Conservation (phyloP, 768 basidiomycete species). For the Solioccasus polychromus region DNA sequence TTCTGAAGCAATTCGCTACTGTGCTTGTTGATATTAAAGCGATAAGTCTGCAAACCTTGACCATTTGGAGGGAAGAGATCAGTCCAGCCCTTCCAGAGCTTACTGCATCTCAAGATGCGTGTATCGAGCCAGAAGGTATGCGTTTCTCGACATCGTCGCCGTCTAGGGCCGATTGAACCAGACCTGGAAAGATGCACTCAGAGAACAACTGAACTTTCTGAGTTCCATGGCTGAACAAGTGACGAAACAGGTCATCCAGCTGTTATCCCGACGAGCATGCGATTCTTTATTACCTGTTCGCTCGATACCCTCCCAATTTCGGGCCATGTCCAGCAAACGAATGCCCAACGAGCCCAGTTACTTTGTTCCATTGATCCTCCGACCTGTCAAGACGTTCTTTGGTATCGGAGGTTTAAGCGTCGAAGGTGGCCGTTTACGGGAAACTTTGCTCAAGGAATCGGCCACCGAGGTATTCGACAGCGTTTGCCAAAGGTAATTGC, state of each 20-base stretch:
- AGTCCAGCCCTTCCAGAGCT: constrained; percentile 54
- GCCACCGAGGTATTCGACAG: constrained; percentile 66
- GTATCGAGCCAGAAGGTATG: constrained; percentile 50
- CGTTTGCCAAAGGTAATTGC: constrained; percentile 59
- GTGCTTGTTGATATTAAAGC: constrained; percentile 64
- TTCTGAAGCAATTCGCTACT: constrained; percentile 64
- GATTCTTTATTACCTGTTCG: constrained; percentile 83
- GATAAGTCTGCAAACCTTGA: constrained; percentile 49
- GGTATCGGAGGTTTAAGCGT: constrained; percentile 55
- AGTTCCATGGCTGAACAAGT: constrained; percentile 53
- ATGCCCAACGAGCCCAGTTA: constrained; percentile 78
- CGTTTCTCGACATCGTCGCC: constrained; percentile 1
- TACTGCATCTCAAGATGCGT: constrained; percentile 30
- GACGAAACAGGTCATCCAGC: constrained; percentile 60
- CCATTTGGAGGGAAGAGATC: constrained; percentile 71
- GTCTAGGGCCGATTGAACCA: background rate
- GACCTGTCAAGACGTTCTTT: constrained; percentile 77
- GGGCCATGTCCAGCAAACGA: constrained; percentile 76
- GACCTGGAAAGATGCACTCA: constrained; percentile 48
- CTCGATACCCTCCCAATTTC: constrained; percentile 86
- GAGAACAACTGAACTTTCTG: constrained; percentile 48
- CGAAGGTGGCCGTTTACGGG: constrained; percentile 56
- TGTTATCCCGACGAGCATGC: constrained; percentile 77
- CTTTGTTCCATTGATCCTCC: constrained; percentile 78
- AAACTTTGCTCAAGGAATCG: constrained; percentile 48